Evolutionary conservation across 2,329 filamentous ascomycete genomes (phyloP).

Genomic region (Apiospora arundinis): DNA sequence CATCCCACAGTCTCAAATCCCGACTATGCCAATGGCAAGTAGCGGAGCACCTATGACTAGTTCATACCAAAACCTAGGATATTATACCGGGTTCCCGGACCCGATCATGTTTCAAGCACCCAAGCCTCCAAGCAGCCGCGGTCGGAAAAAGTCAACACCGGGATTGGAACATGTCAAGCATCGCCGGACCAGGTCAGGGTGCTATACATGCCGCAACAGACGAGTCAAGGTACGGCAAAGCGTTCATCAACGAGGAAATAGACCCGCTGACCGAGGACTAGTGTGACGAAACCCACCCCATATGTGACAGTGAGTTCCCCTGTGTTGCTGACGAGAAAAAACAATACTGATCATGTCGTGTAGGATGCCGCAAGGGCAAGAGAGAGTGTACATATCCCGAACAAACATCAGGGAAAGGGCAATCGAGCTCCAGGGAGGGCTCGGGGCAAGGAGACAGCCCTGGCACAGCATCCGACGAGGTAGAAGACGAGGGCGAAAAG

Average conservation of each 20-base stretch:
- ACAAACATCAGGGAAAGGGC: constrained; percentile 54
- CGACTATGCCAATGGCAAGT: constrained; percentile 38
- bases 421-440: constrained; percentile 47
- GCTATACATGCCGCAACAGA: constrained; percentile 87
- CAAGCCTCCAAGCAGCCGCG: constrained; percentile 51
- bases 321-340: background rate
- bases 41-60: constrained; percentile 44
- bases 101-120: constrained; percentile 54
- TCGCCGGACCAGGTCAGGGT: constrained; percentile 89
- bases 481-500: constrained; percentile 50
- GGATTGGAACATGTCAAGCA: constrained; percentile 83
- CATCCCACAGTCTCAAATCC: constrained; percentile 44
- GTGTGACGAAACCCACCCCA: constrained; percentile 89
- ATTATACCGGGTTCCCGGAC: constrained; percentile 58
- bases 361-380: constrained; percentile 89
- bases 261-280: constrained; percentile 48
- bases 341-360: background rate
- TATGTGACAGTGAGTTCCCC: constrained; percentile 73
- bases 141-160: constrained; percentile 57
- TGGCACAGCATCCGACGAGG: constrained; percentile 60
- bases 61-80: constrained; percentile 55
- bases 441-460: constrained; percentile 52
- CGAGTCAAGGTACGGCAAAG: constrained; percentile 74
- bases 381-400: constrained; percentile 92
- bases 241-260: constrained; percentile 22